phyloP scores from a whole-genome alignment of 805 yeast genomes.

The Dipodascus geniculatus region DNA sequence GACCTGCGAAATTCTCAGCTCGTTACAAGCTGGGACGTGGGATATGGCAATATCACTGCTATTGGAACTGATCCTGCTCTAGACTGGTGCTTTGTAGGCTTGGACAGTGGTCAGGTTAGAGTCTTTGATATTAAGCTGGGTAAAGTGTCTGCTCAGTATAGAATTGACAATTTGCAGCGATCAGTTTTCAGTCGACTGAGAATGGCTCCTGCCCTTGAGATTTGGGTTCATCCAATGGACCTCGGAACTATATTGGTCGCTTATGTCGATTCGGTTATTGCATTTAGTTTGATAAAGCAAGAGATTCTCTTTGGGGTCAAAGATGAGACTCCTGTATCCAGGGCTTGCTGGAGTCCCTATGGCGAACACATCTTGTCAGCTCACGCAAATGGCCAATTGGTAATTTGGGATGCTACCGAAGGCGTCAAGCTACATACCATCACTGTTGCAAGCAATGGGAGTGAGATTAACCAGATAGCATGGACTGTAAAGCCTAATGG shows the following conservation, averaged over 20 bases:
- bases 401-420: conserved; percentile 83
- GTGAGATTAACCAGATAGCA: conserved; percentile 59
- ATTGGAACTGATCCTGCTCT: conserved; percentile 74
- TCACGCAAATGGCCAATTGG: conserved; percentile 75
- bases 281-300: conserved; percentile 54
- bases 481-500: conserved; percentile 52
- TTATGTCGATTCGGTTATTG: conserved; percentile 56
- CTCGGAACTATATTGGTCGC: conserved; percentile 65
- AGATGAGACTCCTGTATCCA: conserved; percentile 33
- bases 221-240: conserved; percentile 85
- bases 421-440: conserved; percentile 71
- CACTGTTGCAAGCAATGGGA: conserved; percentile 64
- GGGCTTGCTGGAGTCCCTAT: conserved; percentile 67
- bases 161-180: conserved; percentile 63
- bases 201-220: conserved; percentile 49
- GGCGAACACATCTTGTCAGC: conserved; percentile 74
- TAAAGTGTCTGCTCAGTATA: conserved; percentile 41
- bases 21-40: conserved; percentile 48
- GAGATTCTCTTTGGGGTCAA: conserved; percentile 43
- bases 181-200: conserved; percentile 44
- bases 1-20: conserved; percentile 55
- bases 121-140: conserved; percentile 80
- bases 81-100: conserved; percentile 78
- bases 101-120: conserved; percentile 58
- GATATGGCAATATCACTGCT: conserved; percentile 50